A percentile compares a stretch with the other conserved stretches of the same genome.
Evolutionary conservation across 805 yeast genomes (phyloP).

Genomic region (Schizosaccharomyces osmophilus): DNA sequence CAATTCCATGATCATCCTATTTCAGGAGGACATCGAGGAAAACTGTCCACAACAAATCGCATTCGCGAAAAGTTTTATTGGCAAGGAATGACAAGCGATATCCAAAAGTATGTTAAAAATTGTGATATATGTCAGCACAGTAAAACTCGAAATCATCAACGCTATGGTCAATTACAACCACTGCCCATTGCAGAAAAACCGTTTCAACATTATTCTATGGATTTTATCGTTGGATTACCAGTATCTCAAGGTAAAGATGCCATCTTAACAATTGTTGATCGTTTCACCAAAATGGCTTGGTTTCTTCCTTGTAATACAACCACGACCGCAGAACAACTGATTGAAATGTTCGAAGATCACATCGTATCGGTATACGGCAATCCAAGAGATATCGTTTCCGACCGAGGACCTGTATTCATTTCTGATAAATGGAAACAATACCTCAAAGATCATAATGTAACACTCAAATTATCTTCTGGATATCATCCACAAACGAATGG

Average conservation of each 20-base stretch:
- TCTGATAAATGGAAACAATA: neutral
- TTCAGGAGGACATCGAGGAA: neutral
- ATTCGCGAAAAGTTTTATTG: neutral
- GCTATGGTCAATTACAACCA: slow-evolving; percentile 6
- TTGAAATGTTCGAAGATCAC: neutral
- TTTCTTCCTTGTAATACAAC: slow-evolving; percentile 5
- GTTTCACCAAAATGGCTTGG: slow-evolving; percentile 8
- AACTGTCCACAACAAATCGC: neutral
- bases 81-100: neutral
- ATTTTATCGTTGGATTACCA: slow-evolving; percentile 7
- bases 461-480: neutral
- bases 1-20: neutral
- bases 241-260: slow-evolving; percentile 4
- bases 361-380: neutral
- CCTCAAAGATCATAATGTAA: neutral
- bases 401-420: neutral
- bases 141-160: neutral
- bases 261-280: slow-evolving; percentile 9
- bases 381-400: neutral
- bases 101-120: neutral
- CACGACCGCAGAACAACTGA: neutral
- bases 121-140: neutral
- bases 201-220: slow-evolving; percentile 6
- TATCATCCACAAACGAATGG: neutral
- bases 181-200: slow-evolving; percentile 5